A percentile compares a stretch with the other conserved stretches of the same genome.
These are phyloP conservation scores for Colletotrichum destructivum DNA, from an alignment of 2,329 filamentous ascomycete species.

Conservation along the genomic window DNA sequence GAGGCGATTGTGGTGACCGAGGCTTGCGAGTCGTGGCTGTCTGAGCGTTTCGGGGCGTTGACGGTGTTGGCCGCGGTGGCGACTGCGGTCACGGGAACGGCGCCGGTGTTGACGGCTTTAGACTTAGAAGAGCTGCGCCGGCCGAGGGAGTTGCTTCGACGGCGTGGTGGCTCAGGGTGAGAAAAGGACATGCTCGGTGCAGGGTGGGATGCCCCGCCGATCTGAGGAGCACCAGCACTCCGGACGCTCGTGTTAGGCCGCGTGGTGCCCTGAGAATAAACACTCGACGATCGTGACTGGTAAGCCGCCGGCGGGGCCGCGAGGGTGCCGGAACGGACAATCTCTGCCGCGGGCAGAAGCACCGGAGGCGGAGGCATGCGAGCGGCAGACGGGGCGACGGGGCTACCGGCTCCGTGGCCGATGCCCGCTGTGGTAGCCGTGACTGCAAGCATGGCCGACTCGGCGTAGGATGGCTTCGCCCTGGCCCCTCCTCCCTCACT, in stretches of 20 bases:
- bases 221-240: conserved; percentile 17
- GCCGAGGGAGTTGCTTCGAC: conserved; percentile 40
- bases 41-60: conserved; percentile 36
- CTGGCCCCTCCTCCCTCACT: conserved; percentile 37
- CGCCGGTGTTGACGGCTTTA: conserved; percentile 32
- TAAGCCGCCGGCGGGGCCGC: conserved; percentile 40
- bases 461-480: conserved; percentile 38
- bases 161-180: conserved; percentile 41
- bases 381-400: conserved; percentile 27
- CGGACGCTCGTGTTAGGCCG: conserved; percentile 43
- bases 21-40: conserved; percentile 41
- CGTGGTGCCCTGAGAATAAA: conserved; percentile 55
- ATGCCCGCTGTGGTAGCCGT: conserved; percentile 44
- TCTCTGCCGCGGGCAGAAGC: conserved; percentile 50
- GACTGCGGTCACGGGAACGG: background rate
- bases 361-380: conserved; percentile 35
- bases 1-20: conserved; percentile 59
- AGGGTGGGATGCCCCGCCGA: conserved; percentile 42
- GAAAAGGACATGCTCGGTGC: conserved; percentile 45
- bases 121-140: conserved; percentile 32
- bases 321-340: conserved; percentile 38
- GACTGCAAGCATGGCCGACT: conserved; percentile 40
- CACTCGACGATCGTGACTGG: conserved; percentile 51
- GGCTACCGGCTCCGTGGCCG: conserved; percentile 40
- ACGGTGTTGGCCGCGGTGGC: background rate